Conservation (phyloP, 768 basidiomycete genomes). For the Termitomyces sp. region DNA sequence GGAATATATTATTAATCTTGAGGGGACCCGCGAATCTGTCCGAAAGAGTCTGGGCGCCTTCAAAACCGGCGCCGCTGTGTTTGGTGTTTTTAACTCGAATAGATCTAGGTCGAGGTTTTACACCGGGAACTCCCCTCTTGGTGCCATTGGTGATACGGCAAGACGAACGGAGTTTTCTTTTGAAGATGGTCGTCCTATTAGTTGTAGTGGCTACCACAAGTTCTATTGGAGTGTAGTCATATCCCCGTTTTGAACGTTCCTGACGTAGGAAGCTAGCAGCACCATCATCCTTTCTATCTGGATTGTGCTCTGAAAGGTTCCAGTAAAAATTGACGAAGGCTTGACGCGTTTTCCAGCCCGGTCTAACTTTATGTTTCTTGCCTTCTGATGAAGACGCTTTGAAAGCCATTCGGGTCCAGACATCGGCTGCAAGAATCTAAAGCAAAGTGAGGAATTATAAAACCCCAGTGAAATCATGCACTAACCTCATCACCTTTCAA, state of each 20-base stretch:
- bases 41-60: neutral
- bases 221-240: conserved; percentile 2
- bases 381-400: neutral
- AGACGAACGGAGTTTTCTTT: neutral
- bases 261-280: conserved; percentile 18
- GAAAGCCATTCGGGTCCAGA: conserved; percentile 19
- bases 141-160: neutral
- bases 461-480: neutral
- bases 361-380: neutral
- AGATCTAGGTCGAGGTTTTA: neutral
- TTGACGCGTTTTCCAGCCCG: conserved; percentile 12
- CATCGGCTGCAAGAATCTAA: conserved; percentile 13
- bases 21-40: neutral
- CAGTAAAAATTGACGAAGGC: conserved; percentile 25
- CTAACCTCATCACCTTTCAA: conserved; percentile 5
- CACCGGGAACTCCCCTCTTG: neutral
- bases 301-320: conserved; percentile 16
- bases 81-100: neutral
- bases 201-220: neutral
- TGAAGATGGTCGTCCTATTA: neutral
- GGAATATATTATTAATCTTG: neutral
- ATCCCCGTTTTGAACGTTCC: conserved; percentile 16
- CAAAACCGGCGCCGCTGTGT: neutral
- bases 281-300: neutral
- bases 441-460: neutral